A percentile compares a stretch with the other conserved stretches of the same genome.
Evolutionary conservation across 2,329 filamentous ascomycete genomes (phyloP).

Genomic region (Nannizziopsis arthrosporioides): DNA sequence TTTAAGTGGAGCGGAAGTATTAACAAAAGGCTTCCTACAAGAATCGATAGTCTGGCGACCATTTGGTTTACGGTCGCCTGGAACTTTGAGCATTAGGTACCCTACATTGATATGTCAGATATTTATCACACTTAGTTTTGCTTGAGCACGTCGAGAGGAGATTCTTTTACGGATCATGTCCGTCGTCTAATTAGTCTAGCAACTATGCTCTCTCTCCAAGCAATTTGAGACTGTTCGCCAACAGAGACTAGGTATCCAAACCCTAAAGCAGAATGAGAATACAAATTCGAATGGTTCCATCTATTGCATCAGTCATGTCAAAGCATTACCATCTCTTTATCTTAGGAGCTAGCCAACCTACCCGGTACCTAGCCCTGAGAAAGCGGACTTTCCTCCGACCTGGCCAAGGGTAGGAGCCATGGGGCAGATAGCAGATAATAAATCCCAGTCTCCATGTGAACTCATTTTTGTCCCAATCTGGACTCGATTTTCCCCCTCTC

Average conservation of each 20-base stretch:
- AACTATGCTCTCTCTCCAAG: no score
- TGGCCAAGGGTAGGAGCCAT: no score
- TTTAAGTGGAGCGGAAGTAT: background rate
- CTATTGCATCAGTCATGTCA: slow-evolving; percentile 2
- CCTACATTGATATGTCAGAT: slow-evolving; percentile 4
- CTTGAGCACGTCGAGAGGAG: background rate
- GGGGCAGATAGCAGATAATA: background rate
- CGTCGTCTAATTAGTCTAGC: no score
- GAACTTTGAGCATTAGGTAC: background rate
- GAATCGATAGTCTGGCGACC: background rate
- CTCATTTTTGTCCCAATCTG: slow-evolving; percentile 38
- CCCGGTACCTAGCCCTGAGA: no score
- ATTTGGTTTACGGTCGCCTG: slow-evolving; percentile 4
- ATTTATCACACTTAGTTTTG: background rate
- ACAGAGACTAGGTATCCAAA: no score
- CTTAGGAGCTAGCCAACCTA: no score
- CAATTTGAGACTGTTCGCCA: no score
- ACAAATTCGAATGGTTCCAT: background rate
- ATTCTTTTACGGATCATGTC: background rate
- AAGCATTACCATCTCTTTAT: background rate
- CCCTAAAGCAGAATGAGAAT: no score
- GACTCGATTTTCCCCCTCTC: slow-evolving; percentile 67
- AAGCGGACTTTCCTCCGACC: no score
- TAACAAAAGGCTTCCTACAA: background rate
- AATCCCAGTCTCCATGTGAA: slow-evolving; percentile 23